Base-by-base conservation (phyloP, 2,329 filamentous ascomycete genomes). In the Coccinonectria pachysandricola region DNA sequence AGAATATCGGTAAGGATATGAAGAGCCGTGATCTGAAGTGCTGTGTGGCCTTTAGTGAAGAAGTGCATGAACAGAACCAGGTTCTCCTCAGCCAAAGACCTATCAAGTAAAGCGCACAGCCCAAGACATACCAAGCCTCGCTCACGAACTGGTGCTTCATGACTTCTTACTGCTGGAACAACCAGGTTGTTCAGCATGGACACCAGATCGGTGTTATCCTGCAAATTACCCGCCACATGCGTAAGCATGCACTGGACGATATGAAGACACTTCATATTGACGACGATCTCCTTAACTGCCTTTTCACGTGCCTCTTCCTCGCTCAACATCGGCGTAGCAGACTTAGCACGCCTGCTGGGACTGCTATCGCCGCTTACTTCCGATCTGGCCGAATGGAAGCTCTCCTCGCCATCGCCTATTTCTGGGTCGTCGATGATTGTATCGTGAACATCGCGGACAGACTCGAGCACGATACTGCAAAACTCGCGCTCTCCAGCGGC, bases 141-240 rank as follows among this genome's bases (percentile, higher is more conserved):
- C 57, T 98, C 91, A 35, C 91, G 75, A 22, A 98, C 86, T 1
- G 87, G 85, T 5, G 85, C 83, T 50, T 96, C 87, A 43, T 94
- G 85, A 47, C 82, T 91, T 39, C 88, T 78, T 10, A 98, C 88
- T 15, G 91, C 91, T 6, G 91, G 91, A 3, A 98, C 86, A 21
- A 98, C 84, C 7, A 98, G 70, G 40, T 91, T 96, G 62, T 98
- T 96, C 25, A 98, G 67, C 81, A 96, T 95, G n/a, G 83, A 83
- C 4, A 93, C 84, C n/a, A 96, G 61, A 48, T 93, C 80, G 31
- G 81, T 77, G 50, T 94, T 94, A 41, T 87, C 73, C 55, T 95
- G 86, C 19, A 96, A 64, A 46, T 82, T 82, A 34, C 85, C 84
- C 27, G 82, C 71, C 7, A 98, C 84, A 48, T 96, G 94, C 49